These are phyloP conservation scores for Phyllosticta paracitricarpa DNA, from an alignment of 2,329 filamentous ascomycete genomes.

Conservation along the genomic window DNA sequence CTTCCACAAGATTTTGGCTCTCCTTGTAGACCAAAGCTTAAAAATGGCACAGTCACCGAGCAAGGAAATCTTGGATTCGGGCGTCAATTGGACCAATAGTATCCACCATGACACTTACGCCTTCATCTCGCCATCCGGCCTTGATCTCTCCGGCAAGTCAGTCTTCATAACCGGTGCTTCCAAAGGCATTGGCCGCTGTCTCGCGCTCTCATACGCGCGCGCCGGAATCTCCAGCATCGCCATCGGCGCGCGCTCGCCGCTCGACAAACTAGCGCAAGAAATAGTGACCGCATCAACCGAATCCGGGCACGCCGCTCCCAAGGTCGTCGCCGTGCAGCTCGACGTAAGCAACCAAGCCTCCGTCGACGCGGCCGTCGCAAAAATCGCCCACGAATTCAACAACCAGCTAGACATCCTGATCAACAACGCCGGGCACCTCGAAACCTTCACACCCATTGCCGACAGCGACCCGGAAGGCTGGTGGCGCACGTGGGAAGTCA, in stretches of 20 bases:
- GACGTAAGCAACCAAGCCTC: neutral
- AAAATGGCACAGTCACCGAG: neutral
- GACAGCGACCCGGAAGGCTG: constrained; percentile 29
- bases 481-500: constrained; percentile 39
- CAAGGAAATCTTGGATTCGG: neutral
- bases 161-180: constrained; percentile 48
- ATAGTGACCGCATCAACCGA: constrained; percentile 28
- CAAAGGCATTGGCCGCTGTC: constrained; percentile 44
- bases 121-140: constrained; percentile 34
- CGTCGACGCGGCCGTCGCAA: neutral
- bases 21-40: neutral
- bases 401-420: constrained; percentile 35
- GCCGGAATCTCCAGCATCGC: constrained; percentile 45
- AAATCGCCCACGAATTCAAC: neutral
- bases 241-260: constrained; percentile 43
- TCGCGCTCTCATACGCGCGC: constrained; percentile 45
- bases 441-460: constrained; percentile 16
- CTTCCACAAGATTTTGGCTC: neutral
- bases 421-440: constrained; percentile 35
- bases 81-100: constrained; percentile 4
- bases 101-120: constrained; percentile 44
- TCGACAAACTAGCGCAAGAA: constrained; percentile 27
- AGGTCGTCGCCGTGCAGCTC: constrained; percentile 26
- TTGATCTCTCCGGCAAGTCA: constrained; percentile 23
- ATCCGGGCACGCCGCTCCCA: constrained; percentile 20